Evolutionary conservation across 1,139 yeast species (phyloP).

Genomic region (Kodamaea anthophila): DNA sequence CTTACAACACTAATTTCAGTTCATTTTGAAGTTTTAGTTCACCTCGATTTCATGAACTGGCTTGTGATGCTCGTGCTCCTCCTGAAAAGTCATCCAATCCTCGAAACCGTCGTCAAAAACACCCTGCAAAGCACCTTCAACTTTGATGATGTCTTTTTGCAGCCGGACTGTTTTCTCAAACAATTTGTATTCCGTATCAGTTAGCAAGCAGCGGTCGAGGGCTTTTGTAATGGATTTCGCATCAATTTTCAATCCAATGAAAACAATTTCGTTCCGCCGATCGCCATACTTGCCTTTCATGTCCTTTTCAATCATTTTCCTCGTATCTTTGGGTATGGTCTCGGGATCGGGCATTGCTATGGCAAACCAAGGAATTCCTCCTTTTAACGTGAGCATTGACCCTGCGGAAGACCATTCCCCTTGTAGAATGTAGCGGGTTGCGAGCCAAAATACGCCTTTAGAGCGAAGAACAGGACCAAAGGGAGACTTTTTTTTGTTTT

Average conservation of each 20-base stretch:
- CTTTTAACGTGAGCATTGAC: slow-evolving; percentile 34
- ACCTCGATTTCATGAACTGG: too few relatives aligned
- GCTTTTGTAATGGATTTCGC: slow-evolving; percentile 17
- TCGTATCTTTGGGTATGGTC: slow-evolving; percentile 25
- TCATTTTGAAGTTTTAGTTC: too few relatives aligned
- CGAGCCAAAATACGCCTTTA: slow-evolving; percentile 45
- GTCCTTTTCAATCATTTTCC: slow-evolving; percentile 25
- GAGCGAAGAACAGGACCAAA: slow-evolving; percentile 34
- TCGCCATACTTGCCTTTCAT: slow-evolving; percentile 36
- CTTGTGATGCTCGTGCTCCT: slow-evolving; percentile 1
- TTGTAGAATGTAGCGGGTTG: slow-evolving; percentile 32
- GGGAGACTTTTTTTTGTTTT: slow-evolving; percentile 29
- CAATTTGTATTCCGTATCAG: slow-evolving; percentile 25
- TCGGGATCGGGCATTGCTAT: slow-evolving; percentile 26
- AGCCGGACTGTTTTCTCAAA: slow-evolving; percentile 21
- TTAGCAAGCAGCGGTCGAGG: slow-evolving; percentile 31
- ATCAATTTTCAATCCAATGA: slow-evolving; percentile 35
- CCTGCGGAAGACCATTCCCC: slow-evolving; percentile 47
- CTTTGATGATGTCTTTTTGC: slow-evolving; percentile 20
- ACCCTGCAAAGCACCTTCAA: slow-evolving; percentile 24
- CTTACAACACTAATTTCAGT: too few relatives aligned
- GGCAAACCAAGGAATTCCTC: slow-evolving; percentile 42
- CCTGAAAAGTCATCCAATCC: slow-evolving; percentile 13
- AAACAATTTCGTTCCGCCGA: slow-evolving; percentile 39
- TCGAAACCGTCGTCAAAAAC: slow-evolving; percentile 35